Evolutionary conservation across 2,329 filamentous ascomycete species (phyloP), one percentile per base, ranked within the genome.

Genomic region (Ilyonectria destructans): DNA sequence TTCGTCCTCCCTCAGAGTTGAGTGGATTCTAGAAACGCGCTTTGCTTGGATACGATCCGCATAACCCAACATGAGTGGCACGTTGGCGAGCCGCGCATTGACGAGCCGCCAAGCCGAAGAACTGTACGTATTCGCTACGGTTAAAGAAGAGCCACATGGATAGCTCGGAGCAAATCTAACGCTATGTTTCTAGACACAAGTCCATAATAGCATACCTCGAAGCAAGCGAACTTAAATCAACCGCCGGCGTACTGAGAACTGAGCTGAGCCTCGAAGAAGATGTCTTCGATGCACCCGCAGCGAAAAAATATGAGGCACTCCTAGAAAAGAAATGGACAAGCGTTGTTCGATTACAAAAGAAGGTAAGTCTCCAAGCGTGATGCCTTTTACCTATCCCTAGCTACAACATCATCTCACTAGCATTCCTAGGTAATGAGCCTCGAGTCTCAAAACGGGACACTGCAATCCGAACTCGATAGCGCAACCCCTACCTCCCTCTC

Each of bases 281-380:
- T 59, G 84, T 84, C 58, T 95, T 97, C 75, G 93, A 97, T 80
- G 87, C 92, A 70, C 87, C 88, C 15, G 97, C 93, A 23, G 88
- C 91, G 62, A 97, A 97, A 85, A 97, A 97, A 83, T 98, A 98
- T 83, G 94, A 97, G 82, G 92, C 93, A 3, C 83, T 98, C 26
- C 83, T 98, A 73, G 95, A 97, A 86, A 97, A 97, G 88, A 98
- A 98, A 85, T 98, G 95, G 95, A 98, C 95, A 21, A 96, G 94
- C 76, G 92, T 98, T 21, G 94, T 97, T 76, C 89, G 95, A 68
- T 82, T 98, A 80, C 95, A 98, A 83, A 97, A 97, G 82, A 98
- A 97, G 92, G 93, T 92, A 82, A 58, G 37, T 49, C 19, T 12
- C 46, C 6, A 33, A 6, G 31, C 19, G n/a, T 17, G 17, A 12